phyloP scores from a whole-genome alignment of 306 rosid genomes.

The Begonia loranthoides region DNA sequence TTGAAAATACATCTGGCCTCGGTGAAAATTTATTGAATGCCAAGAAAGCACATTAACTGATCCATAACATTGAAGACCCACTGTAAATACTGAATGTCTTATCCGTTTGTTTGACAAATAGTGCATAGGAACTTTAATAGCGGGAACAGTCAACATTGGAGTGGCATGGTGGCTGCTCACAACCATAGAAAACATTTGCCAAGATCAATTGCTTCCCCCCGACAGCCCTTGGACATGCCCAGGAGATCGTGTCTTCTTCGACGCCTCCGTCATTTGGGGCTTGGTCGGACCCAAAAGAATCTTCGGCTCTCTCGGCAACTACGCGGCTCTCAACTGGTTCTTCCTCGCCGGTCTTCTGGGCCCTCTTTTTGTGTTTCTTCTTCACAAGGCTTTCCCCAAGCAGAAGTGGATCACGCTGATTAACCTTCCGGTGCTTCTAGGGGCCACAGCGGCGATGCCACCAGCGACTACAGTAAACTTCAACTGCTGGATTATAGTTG shows the following conservation, averaged over 20 bases:
- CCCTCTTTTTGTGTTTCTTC: constrained; percentile 9
- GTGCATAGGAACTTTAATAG: constrained; percentile 20
- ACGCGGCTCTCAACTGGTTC: constrained; percentile 23
- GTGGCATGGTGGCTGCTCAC: constrained; percentile 24
- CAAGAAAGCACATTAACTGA: no score
- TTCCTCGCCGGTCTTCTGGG: constrained; percentile 16
- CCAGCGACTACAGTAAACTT: constrained; percentile 6
- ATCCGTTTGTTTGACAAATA: not conserved
- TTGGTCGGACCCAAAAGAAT: constrained; percentile 21
- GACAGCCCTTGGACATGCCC: constrained; percentile 31
- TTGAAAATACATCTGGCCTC: no score
- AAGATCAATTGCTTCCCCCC: constrained; percentile 7
- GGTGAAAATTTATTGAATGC: no score
- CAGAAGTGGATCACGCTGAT: constrained; percentile 14
- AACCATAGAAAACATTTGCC: constrained; percentile 17
- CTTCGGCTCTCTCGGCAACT: constrained; percentile 19
- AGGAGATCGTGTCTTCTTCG: constrained; percentile 17
- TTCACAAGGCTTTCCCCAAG: constrained; percentile 14
- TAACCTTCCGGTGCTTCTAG: constrained; percentile 9
- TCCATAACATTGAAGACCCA: no score
- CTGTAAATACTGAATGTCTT: not conserved
- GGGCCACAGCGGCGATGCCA: constrained; percentile 7
- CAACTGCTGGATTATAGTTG: constrained; percentile 7
- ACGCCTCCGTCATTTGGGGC: constrained; percentile 27
- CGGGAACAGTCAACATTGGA: constrained; percentile 19